phyloP scores from a whole-genome alignment of 768 basidiomycete species.

The Terana coerulea region DNA sequence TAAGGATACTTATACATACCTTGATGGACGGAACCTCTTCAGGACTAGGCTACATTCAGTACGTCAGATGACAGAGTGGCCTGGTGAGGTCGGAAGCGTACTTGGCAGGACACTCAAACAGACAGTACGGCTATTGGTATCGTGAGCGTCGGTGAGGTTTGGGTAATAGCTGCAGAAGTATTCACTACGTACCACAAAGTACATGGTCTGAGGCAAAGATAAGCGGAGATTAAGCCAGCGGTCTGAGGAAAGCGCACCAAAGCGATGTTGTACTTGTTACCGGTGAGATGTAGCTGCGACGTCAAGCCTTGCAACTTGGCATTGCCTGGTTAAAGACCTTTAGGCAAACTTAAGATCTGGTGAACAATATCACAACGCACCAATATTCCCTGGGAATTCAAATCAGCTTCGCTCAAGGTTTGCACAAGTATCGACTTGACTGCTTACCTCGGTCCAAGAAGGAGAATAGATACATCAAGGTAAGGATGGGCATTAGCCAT shows the following conservation, averaged over 20 bases:
- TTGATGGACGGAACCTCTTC: constrained; percentile 60
- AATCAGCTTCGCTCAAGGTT: not conserved
- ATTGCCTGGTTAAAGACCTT: constrained; percentile 19
- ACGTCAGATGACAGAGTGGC: not conserved
- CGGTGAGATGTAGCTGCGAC: constrained; percentile 24
- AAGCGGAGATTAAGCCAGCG: not conserved
- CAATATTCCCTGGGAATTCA: constrained; percentile 14
- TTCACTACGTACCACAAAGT: constrained; percentile 53
- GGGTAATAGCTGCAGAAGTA: constrained; percentile 4
- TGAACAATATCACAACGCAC: constrained; percentile 4
- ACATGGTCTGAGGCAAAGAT: constrained; percentile 53
- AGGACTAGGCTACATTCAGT: constrained; percentile 37
- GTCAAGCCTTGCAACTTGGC: constrained; percentile 28
- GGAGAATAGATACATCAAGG: constrained; percentile 29
- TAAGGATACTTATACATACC: constrained; percentile 4
- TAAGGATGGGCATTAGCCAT: constrained; percentile 27
- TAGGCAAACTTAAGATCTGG: not conserved
- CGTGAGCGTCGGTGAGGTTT: not conserved
- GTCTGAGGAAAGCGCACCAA: constrained; percentile 7
- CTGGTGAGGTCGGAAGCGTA: constrained; percentile 27
- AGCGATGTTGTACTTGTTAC: constrained; percentile 21
- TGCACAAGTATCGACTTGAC: not conserved
- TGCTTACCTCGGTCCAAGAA: constrained; percentile 27
- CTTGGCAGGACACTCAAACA: constrained; percentile 71
- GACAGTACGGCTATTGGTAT: constrained; percentile 46